Evolutionary conservation across 495 filamentous ascomycete species (phyloP).

Genomic region (Evansstolkia leycettana): DNA sequence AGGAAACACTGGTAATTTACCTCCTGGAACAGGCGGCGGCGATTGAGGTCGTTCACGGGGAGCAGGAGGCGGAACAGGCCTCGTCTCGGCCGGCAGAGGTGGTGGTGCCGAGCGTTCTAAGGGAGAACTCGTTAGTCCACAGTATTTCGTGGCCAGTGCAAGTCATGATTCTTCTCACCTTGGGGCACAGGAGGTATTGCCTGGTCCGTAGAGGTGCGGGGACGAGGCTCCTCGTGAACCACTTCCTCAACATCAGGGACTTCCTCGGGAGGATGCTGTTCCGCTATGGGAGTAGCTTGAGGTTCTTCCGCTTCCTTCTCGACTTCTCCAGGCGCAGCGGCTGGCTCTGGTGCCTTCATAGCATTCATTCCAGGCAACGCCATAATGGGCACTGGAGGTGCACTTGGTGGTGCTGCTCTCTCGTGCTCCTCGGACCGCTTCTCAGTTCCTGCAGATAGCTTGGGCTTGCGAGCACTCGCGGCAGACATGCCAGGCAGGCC

Average conservation of each 20-base stretch:
- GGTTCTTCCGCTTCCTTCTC: conserved; percentile 33
- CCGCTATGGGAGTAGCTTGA: conserved; percentile 21
- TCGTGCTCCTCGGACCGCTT: conserved; percentile 47
- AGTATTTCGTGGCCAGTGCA: too few species aligned
- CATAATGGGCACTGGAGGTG: conserved; percentile 68
- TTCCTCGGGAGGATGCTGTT: conserved; percentile 36
- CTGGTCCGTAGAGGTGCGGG: conserved; percentile 32
- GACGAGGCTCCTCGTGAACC: conserved; percentile 29
- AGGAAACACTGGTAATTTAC: conserved; percentile 37
- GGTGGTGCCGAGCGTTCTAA: conserved; percentile 19
- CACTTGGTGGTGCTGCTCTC: conserved; percentile 33
- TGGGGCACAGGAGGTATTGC: conserved; percentile 36
- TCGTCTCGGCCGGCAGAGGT: conserved; percentile 19
- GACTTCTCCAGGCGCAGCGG: conserved; percentile 21
- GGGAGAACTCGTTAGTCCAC: background rate
- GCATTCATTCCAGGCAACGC: conserved; percentile 60
- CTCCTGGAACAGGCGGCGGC: conserved; percentile 54
- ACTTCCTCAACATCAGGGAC: conserved; percentile 52
- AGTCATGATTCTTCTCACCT: conserved; percentile 23
- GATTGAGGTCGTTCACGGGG: conserved; percentile 53
- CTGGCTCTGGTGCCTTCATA: conserved; percentile 28
- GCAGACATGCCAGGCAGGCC: conserved; percentile 46
- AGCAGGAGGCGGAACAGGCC: conserved; percentile 42
- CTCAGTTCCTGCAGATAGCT: conserved; percentile 49
- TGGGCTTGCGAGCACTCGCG: conserved; percentile 29